Percentiles rank a stretch among this genome's conserved stretches.
phyloP scores from a whole-genome alignment of 2,329 filamentous ascomycete species.

The Seiridium unicorne region DNA sequence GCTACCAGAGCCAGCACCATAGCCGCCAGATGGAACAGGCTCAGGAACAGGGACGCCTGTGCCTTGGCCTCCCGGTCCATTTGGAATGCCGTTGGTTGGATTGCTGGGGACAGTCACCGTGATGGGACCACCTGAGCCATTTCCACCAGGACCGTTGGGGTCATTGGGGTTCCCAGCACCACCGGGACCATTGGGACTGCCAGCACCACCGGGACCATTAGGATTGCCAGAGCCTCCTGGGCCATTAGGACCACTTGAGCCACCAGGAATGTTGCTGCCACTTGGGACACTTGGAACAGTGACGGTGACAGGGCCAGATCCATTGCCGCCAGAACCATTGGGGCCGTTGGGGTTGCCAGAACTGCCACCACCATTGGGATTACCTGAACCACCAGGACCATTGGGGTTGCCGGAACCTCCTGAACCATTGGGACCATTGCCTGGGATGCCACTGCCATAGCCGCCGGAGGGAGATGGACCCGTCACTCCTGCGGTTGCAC shows the following conservation, averaged over 20 bases:
- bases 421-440: not conserved
- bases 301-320: not conserved
- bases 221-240: not conserved
- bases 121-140: not conserved
- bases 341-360: not conserved
- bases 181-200: not conserved
- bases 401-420: not conserved
- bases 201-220: conserved; percentile 2
- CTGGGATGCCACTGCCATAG: conserved; percentile 5
- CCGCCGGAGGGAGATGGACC: conserved; percentile 1
- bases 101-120: not conserved
- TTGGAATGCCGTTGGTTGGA: not conserved
- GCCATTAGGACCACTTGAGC: not conserved
- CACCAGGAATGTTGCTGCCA: conserved; percentile 3
- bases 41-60: not conserved
- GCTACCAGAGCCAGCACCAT: not conserved
- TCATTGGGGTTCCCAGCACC: not conserved
- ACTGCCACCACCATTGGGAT: not conserved
- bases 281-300: not conserved
- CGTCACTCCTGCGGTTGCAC: not conserved
- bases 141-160: not conserved
- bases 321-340: not conserved
- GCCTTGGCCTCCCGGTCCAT: not conserved
- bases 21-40: not conserved
- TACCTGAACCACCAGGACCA: conserved; percentile 1